These are phyloP conservation scores for Pythium aphanidermatum DNA, from an alignment of 352 stramenopile species.

Conservation along the genomic window DNA sequence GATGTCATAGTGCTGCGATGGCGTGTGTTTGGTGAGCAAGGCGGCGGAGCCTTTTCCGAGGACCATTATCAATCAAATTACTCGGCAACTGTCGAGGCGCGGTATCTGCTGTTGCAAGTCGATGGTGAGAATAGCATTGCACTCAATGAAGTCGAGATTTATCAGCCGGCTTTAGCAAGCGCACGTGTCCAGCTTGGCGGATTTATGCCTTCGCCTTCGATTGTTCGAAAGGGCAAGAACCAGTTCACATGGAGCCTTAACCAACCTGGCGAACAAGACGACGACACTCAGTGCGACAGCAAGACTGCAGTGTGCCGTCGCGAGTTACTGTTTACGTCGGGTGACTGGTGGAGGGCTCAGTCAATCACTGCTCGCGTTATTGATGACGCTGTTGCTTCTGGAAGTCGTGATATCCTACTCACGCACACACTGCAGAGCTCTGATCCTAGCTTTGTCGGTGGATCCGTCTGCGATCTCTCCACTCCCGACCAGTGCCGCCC, in stretches of 20 bases:
- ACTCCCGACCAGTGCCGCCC: conserved; percentile 17
- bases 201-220: conserved; percentile 43
- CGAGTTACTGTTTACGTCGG: conserved; percentile 56
- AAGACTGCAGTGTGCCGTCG: conserved; percentile 38
- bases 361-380: conserved; percentile 29
- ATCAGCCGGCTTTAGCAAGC: conserved; percentile 52
- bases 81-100: conserved; percentile 25
- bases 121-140: conserved; percentile 50
- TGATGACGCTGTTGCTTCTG: conserved; percentile 50
- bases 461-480: conserved; percentile 19
- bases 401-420: conserved; percentile 39
- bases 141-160: conserved; percentile 61
- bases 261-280: conserved; percentile 16
- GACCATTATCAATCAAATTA: conserved; percentile 36
- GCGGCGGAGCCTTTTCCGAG: conserved; percentile 23
- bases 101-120: conserved; percentile 46
- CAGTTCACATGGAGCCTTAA: conserved; percentile 35
- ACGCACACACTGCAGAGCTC: conserved; percentile 38
- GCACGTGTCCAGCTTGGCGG: conserved; percentile 38
- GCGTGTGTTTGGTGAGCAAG: conserved; percentile 43
- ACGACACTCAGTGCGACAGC: conserved; percentile 23
- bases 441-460: conserved; percentile 39
- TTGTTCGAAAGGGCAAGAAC: conserved; percentile 26
- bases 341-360: conserved; percentile 36
- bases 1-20: conserved; percentile 47